Base-by-base conservation (phyloP, 2,329 filamentous ascomycete species). In the Chalaropsis ovoidea region DNA sequence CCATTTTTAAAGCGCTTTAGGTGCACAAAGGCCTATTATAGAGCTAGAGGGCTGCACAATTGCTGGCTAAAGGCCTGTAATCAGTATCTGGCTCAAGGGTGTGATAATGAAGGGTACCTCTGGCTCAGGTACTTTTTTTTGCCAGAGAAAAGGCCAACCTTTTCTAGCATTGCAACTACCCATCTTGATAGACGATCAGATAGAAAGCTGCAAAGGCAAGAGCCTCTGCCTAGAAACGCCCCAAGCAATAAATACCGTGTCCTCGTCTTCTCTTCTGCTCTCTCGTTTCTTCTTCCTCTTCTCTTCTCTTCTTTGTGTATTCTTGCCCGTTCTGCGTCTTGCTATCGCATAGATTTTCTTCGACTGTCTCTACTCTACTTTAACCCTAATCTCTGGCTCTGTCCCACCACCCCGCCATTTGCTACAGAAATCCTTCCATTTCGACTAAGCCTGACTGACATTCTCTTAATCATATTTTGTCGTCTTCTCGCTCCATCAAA, bases 371-470 rank as follows among this genome's bases (percentile, higher is more conserved):
- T 22, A 27, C 19, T 47, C 19, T 24, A 27, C 47, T 24, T 24
- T 58, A 58, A 58, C 54, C 54, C 54, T 58, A 58, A 58, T 35
- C 22, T 19, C 27, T 19, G 15, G 27, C 47, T 31, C 54, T 58
- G 54, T 58, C 27, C 54, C 54, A 58, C 54, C 62, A 65, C 66
- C 58, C 56, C 66, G 58, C 63, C 49, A 47, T 27, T 58, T 65
- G 24, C 63, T 60, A 63, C 63, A 52, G 35, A 56, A 64, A 67
- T 67, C 66, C 66, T 67, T 67, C 42, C 47, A 52, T 52, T 52
- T 24, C 42, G 10, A 35, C 62, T 22, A 62, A 47, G 60, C 62
- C 63, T 62, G 35, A 65, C 24, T 24, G 47, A 41, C 61, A 62
- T 49, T 64, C 62, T 64, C 62, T 66, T 58, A 58, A 45, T n/a